Evolutionary conservation across 2,329 filamentous ascomycete genomes (phyloP).

Genomic region (Orbilia ellipsospora): DNA sequence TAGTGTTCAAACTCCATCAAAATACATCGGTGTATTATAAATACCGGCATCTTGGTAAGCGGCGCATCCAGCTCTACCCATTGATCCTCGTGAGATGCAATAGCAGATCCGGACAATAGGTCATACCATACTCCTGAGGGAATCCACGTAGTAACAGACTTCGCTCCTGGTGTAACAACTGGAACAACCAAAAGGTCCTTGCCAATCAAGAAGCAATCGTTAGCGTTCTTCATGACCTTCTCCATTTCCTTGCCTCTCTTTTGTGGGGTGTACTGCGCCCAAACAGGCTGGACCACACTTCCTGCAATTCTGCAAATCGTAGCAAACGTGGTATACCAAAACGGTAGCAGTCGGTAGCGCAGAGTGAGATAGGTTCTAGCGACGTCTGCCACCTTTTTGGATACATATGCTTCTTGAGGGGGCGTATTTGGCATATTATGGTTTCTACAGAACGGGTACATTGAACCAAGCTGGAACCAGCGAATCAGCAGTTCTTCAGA

Average conservation of each 20-base stretch:
- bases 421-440: constrained; percentile 54
- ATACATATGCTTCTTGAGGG: constrained; percentile 40
- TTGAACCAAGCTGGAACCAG: constrained; percentile 47
- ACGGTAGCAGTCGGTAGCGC: constrained; percentile 47
- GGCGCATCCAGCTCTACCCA: constrained; percentile 33
- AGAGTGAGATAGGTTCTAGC: constrained; percentile 39
- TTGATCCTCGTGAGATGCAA: constrained; percentile 4
- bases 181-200: constrained; percentile 35
- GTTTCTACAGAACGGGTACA: constrained; percentile 50
- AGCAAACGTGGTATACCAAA: constrained; percentile 51
- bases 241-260: constrained; percentile 5
- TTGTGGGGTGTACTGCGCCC: constrained; percentile 31
- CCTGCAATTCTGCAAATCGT: constrained; percentile 10
- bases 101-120: constrained; percentile 8
- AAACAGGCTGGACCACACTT: constrained; percentile 50
- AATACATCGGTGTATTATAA: background rate
- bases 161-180: constrained; percentile 14
- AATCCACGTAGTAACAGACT: constrained; percentile 39
- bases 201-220: constrained; percentile 39
- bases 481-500: constrained; percentile 38
- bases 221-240: constrained; percentile 28
- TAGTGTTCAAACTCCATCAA: background rate
- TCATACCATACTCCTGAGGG: constrained; percentile 48
- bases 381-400: constrained; percentile 14
- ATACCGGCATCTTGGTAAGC: constrained; percentile 39